Evolutionary conservation across 75 land plant genomes (phyloP), one percentile per base, ranked within the genome.

Genomic region (Azolla pinnata): DNA sequence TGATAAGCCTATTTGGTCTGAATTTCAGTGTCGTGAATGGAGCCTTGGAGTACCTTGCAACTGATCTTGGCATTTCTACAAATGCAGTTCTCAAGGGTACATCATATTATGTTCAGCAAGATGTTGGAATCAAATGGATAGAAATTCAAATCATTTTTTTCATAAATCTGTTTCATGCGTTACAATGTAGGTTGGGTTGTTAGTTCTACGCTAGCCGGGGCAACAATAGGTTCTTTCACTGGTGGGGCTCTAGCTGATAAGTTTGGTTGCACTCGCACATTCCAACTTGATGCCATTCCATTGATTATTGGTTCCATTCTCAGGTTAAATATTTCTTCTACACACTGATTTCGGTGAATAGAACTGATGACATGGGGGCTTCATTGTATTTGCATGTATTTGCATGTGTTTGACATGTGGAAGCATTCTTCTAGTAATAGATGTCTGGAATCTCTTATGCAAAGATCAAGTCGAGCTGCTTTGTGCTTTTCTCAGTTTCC

Each of bases 131-230:
- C n/a, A n/a, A n/a, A n/a, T n/a, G n/a, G n/a, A n/a, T n/a, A n/a
- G n/a, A n/a, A n/a, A n/a, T n/a, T n/a, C n/a, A n/a, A n/a, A n/a
- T n/a, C n/a, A n/a, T n/a, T n/a, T n/a, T n/a, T n/a, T n/a, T n/a
- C n/a, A n/a, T n/a, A n/a, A n/a, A n/a, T n/a, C n/a, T n/a, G n/a
- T n/a, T n/a, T n/a, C n/a, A n/a, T n/a, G n/a, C n/a, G n/a, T n/a
- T n/a, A n/a, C n/a, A n/a, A n/a, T 55, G 19, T 64, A 86, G 96
- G 93, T 44, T 95, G 96, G 99, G 78, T 95, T 47, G 96, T 89
- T 42, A 95, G 99, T 68, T 70, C 96, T 29, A 66, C 75, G 20
- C 74, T 95, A 53, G 86, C 86, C 46, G 96, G 96, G 38, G 99
- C 99, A 16, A 81, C 96, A 31, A 63, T 89, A 45, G 99, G 99